phyloP scores from a whole-genome alignment of 352 stramenopile genomes.

The Globisporangium cylindrosporum region DNA sequence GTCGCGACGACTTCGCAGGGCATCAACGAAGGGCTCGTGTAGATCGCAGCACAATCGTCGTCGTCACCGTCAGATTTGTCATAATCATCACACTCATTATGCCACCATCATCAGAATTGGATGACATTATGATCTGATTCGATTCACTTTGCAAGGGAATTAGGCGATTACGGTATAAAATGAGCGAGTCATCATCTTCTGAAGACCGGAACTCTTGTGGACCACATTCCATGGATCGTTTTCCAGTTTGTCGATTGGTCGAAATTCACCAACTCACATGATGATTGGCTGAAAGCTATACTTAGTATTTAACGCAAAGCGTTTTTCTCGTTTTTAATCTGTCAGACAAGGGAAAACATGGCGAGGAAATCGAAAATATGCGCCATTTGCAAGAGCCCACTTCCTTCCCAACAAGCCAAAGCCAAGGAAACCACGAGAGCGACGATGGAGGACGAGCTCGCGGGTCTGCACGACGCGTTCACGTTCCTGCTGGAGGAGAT shows the following conservation, averaged over 20 bases:
- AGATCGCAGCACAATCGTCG: background rate
- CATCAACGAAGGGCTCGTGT: background rate
- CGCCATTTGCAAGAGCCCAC: background rate
- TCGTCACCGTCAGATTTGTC: background rate
- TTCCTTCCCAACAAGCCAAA: background rate
- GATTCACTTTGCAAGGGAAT: background rate
- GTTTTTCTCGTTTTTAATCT: background rate
- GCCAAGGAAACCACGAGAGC: background rate
- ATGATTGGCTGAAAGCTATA: background rate
- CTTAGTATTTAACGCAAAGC: background rate
- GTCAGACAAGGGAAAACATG: too few relatives aligned
- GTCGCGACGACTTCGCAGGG: background rate
- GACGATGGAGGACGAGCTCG: conserved; percentile 3
- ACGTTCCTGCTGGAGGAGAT: conserved; percentile 13
- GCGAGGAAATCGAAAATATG: background rate
- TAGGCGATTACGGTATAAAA: background rate
- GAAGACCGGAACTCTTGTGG: background rate
- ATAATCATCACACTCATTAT: too few relatives aligned
- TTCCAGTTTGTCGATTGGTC: background rate
- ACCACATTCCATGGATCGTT: background rate
- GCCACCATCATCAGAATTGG: background rate
- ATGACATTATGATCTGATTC: too few relatives aligned
- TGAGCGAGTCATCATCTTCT: background rate
- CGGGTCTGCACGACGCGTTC: conserved; percentile 11
- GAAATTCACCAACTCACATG: background rate